Conservation (phyloP, 768 basidiomycete species). For the Termitomyces sp. region DNA sequence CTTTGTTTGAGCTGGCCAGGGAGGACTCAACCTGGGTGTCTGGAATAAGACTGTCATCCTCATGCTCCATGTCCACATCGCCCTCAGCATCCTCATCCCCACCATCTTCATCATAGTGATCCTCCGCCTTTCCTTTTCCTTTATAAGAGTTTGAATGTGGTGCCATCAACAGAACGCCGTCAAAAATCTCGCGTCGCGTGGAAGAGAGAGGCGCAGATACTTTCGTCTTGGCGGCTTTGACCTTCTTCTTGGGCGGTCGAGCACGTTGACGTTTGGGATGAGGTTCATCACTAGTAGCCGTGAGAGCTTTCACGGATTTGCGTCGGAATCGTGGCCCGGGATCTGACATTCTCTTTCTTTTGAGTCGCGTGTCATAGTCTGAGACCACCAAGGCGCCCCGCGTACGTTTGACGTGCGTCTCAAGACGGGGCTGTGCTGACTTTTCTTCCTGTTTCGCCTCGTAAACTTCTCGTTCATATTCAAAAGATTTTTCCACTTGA, state of each 20-base stretch:
- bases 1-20: constrained; percentile 17
- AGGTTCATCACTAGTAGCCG: background rate
- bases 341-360: constrained; percentile 12
- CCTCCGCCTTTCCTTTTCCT: constrained; percentile 10
- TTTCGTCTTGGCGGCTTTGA: background rate
- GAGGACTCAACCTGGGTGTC: constrained; percentile 12
- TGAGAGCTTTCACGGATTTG: background rate
- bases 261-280: constrained; percentile 6
- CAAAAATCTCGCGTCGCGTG: constrained; percentile 13
- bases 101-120: background rate
- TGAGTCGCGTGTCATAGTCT: constrained; percentile 16
- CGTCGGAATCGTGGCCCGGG: constrained; percentile 9
- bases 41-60: background rate
- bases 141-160: background rate
- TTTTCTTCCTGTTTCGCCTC: constrained; percentile 6
- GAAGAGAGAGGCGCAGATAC: background rate
- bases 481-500: constrained; percentile 13
- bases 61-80: constrained; percentile 5
- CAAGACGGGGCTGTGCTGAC: background rate
- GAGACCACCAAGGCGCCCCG: constrained; percentile 10
- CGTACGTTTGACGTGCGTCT: background rate
- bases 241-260: constrained; percentile 1
- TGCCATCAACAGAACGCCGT: constrained; percentile 11
- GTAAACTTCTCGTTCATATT: background rate
- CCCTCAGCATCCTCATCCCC: constrained; percentile 9